Percentiles rank a stretch among this genome's conserved stretches.
phyloP scores from a whole-genome alignment of 441 rosid species.

The Pelargonium citronellum region DNA sequence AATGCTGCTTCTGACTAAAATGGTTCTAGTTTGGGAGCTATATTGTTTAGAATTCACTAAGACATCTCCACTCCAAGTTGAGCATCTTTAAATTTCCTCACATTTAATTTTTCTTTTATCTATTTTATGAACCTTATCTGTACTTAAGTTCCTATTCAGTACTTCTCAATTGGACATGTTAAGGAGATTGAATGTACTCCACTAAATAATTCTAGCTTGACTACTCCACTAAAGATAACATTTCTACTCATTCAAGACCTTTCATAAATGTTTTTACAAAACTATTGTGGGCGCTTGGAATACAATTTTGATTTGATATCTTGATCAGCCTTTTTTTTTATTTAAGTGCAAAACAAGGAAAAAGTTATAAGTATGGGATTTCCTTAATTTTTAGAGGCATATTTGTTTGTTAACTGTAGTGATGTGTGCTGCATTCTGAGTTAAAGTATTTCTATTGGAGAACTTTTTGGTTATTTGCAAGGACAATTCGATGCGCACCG shows the following conservation, averaged over 20 bases:
- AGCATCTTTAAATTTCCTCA: slow-evolving; percentile 2
- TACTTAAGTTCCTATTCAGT: neutral
- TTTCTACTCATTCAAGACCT: slow-evolving; percentile 2
- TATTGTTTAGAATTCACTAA: neutral
- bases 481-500: neutral
- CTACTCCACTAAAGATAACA: neutral
- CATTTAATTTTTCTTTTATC: neutral
- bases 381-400: neutral
- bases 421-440: neutral
- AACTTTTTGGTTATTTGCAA: slow-evolving; percentile 8
- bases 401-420: neutral
- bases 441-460: slow-evolving; percentile 2
- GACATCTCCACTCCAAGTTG: slow-evolving; percentile 1
- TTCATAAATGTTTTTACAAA: neutral
- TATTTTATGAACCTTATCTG: neutral
- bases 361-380: neutral
- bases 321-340: neutral
- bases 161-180: neutral
- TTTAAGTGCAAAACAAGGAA: too few species aligned
- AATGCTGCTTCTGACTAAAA: slow-evolving; percentile 1
- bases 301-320: neutral
- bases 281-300: neutral
- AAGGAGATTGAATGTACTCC: neutral
- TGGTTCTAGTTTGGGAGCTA: neutral
- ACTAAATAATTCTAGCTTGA: neutral